A percentile compares a stretch with the other conserved stretches of the same genome.
These are phyloP conservation scores for Venturia carpophila DNA, from an alignment of 2,329 filamentous ascomycete species.

Conservation along the genomic window DNA sequence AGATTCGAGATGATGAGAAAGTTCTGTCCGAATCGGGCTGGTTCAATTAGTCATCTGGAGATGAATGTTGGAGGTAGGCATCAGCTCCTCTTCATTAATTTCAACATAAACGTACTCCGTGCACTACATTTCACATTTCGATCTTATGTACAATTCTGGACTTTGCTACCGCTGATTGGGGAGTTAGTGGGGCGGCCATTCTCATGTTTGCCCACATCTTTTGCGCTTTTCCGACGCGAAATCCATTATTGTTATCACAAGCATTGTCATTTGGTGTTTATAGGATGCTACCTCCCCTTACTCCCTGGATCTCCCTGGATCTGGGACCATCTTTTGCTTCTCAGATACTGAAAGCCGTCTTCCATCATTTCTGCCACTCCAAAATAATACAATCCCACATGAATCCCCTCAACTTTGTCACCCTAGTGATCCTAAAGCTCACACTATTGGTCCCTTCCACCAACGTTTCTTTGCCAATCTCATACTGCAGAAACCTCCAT, in stretches of 20 bases:
- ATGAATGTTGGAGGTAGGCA: too few species aligned
- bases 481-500: constrained; percentile 41
- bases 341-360: too few species aligned
- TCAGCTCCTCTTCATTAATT: background rate
- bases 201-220: too few species aligned
- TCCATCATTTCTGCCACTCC: background rate
- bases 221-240: too few species aligned
- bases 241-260: too few species aligned
- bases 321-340: too few species aligned
- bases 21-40: background rate
- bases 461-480: constrained; percentile 20
- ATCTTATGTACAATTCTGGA: background rate
- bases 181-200: too few species aligned
- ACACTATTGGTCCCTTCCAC: constrained; percentile 19
- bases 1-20: background rate
- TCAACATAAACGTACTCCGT: background rate
- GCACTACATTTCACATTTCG: background rate
- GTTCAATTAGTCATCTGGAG: background rate
- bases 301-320: too few species aligned
- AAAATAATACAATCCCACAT: background rate
- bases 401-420: background rate
- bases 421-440: background rate
- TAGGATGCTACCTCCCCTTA: too few species aligned
- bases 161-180: background rate
- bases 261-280: too few species aligned